Base-by-base conservation (phyloP, 179 eudicot genomes). In the Silene coronaria region DNA sequence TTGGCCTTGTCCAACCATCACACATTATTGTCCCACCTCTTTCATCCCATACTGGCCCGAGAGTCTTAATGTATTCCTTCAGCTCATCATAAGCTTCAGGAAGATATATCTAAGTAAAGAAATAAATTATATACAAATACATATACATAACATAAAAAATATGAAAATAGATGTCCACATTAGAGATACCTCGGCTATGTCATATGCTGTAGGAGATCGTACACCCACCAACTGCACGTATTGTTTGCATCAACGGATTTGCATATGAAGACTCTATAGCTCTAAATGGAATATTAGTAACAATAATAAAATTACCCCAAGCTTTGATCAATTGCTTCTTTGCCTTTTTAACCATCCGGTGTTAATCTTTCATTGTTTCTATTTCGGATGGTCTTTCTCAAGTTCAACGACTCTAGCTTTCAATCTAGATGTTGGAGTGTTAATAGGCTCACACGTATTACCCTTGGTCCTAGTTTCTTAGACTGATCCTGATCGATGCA, bases 21-120 rank as follows among this genome's bases (percentile, higher is more conserved):
- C 51, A 73, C 76, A 59, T 73, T 58, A 60, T 73, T 10, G 76
- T 34, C 2, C 60, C 76, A 34, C 76, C 57, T 26, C 68, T 73
- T 38, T 73, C 67, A 36, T 73, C 76, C 68, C 67, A 60, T 11
- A 73, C 13, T 22, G 22, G 67, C 14, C 9, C 14, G 8, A 36
- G 57, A 6, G 22, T 11, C 10, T 60, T 67, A 14, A 73, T 73
- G 5, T 32, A 73, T 6, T 61, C 24, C 3, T 59, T 59, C 76
- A 60, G 34, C 13, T 46, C 26, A 7, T 12, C 27, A 17, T 55
- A 70, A 7, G 53, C 45, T 71, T 71, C 26, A 5, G 76, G 76
- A n/a, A 73, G 76, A 59, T 59, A 73, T 0, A 58, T 64, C 67
- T 72, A 70, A 48, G 4, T 19, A 22, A 24, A 23, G 11, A 45